Evolutionary conservation across 805 yeast species (phyloP), one percentile per base, ranked within the genome.

Genomic region (Candida manassasensis): DNA sequence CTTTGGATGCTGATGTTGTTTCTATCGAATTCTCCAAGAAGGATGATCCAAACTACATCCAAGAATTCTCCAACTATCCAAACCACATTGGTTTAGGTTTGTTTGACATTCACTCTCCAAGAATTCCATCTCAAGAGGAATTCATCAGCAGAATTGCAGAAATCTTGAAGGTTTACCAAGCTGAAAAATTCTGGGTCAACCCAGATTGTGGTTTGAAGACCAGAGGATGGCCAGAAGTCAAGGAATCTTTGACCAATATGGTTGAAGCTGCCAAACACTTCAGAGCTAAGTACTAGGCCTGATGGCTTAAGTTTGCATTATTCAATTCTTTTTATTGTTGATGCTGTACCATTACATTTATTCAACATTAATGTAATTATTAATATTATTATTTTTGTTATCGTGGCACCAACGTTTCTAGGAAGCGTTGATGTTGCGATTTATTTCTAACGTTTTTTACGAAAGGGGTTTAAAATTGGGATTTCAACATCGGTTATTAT

Each of bases 181-280:
- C 93, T 63, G 86, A 85, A 69, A 90, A 89, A 72, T 85, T 93
- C 81, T 93, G 98, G 98, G 95, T 93, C 65, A 93, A 93, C 94
- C 98, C 98, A 62, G 98, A 93, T 77, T 93, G 98, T 81, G 98
- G 98, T 81, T 81, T 93, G 71, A 93, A 93, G 85, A 93, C 98
- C 69, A 89, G 98, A 83, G 96, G 95, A 57, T 93, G 98, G 98
- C 87, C 84, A 56, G 98, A 93, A 80, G 86, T 90, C 57, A 87
- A 73, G 65, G 88, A 81, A 62, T 87, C 95, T 59, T 82, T 93
- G 71, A 85, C 95, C 69, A 85, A 93, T 75, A 93, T 93, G 98
- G 97, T 93, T 66, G 93, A 84, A 53, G 97, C 98, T 62, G 97
- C 97, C 61, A 90, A 93, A 79, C 79, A 77, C 72, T 90, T 76